Evolutionary conservation across 495 filamentous ascomycete genomes (phyloP), one percentile per base, ranked within the genome.

Genomic region (Aspergillus conjunctus): DNA sequence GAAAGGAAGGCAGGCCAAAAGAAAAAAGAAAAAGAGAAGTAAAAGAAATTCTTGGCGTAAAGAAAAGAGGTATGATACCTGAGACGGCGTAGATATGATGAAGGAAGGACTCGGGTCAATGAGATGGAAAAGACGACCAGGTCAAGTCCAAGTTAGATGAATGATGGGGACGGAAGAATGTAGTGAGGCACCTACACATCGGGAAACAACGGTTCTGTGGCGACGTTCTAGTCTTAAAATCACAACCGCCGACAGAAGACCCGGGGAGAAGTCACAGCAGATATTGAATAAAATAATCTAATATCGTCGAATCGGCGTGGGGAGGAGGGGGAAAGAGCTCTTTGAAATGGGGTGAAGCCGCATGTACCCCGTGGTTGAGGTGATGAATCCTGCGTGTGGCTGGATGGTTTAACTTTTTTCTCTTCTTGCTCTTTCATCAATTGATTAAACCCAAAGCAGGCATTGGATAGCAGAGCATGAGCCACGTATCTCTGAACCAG

Each of bases 171-270:
- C 31, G 31, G 41, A 50, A 21, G n/a, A 30, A 49, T 43, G 54
- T 62, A 56, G 37, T 37, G 15, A 53, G 33, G 33, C 59, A 65
- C 63, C 32, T 65, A 65, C 63, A 61, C 63, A 65, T 65, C 50
- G 49, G 62, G 56, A 60, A 56, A 49, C 9, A 58, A 51, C 50
- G n/a, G 57, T 58, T 34, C 30, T 60, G 52, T 59, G 61, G 57
- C 54, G 54, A 60, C 54, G 50, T 56, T 48, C 30, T 22, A 49
- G 58, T 48, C 44, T 48, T 48, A 17, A 20, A 56, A 46, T 58
- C 62, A 64, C 62, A 57, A 20, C 15, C 46, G 31, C 37, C 58
- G 37, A 39, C 44, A 3, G n/a, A 48, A 14, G 14, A 54, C 34
- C 11, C n/a, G n/a, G 10, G 52, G 18, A 12, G 51, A 51, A 30